A percentile compares a stretch with the other conserved stretches of the same genome.
Evolutionary conservation across 768 basidiomycete species (phyloP).

Genomic region (Lyophyllum shimeji): DNA sequence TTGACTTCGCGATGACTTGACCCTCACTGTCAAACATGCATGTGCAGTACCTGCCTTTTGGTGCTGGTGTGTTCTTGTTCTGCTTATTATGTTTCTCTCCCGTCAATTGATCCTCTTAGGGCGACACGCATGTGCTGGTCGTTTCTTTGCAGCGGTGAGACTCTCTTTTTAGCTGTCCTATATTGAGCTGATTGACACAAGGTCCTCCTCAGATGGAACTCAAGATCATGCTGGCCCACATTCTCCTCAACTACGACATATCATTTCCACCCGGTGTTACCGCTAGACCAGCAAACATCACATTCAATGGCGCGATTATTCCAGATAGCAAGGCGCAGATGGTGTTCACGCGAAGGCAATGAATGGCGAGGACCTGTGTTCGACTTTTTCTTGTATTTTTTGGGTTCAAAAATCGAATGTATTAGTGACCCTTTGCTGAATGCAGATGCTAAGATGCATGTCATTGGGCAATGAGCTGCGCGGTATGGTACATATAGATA

Average conservation of each 20-base stretch:
- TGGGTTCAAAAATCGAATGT: neutral
- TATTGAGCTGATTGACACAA: neutral
- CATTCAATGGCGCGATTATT: slow-evolving; percentile 34
- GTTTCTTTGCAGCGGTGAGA: slow-evolving; percentile 35
- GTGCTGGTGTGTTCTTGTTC: slow-evolving; percentile 26
- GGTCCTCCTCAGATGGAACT: slow-evolving; percentile 30
- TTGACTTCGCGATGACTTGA: slow-evolving; percentile 1
- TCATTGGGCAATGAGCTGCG: slow-evolving; percentile 8
- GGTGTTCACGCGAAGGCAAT: slow-evolving; percentile 25
- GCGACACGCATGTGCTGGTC: slow-evolving; percentile 36
- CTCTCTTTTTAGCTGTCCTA: neutral
- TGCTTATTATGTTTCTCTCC: neutral
- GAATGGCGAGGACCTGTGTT: neutral
- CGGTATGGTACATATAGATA: slow-evolving; percentile 15
- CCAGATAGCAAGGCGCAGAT: slow-evolving; percentile 32
- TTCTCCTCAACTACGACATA: slow-evolving; percentile 34
- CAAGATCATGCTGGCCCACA: slow-evolving; percentile 35
- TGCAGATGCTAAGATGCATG: slow-evolving; percentile 3
- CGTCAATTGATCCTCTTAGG: slow-evolving; percentile 17
- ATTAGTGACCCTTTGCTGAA: neutral
- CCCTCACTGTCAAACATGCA: neutral
- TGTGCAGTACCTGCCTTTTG: slow-evolving; percentile 37
- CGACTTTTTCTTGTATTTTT: neutral
- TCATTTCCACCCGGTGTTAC: slow-evolving; percentile 23
- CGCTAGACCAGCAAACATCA: slow-evolving; percentile 27